A percentile compares a stretch with the other conserved stretches of the same genome.
phyloP scores from a whole-genome alignment of 805 yeast species.

The Wickerhamomyces tratensis region DNA sequence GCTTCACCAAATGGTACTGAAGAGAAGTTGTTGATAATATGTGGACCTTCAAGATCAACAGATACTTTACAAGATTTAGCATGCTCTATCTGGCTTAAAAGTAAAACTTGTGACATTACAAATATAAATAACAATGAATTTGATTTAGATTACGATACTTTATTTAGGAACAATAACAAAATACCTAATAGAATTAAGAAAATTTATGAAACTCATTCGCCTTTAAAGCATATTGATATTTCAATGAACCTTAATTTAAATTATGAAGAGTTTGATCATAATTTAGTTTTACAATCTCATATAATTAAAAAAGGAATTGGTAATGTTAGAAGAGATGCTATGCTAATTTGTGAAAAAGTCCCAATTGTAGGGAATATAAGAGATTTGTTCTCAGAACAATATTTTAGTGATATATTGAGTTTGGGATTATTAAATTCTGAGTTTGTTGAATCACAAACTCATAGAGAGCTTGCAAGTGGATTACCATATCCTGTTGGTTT shows the following conservation, averaged over 20 bases:
- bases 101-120: neutral
- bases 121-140: neutral
- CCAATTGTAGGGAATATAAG: conserved; percentile 36
- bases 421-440: conserved; percentile 33
- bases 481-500: conserved; percentile 41
- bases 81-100: conserved; percentile 33
- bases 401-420: conserved; percentile 36
- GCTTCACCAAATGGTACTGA: conserved; percentile 13
- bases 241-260: conserved; percentile 30
- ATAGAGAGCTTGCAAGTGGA: conserved; percentile 42
- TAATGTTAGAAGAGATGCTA: conserved; percentile 26
- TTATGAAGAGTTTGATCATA: conserved; percentile 12
- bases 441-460: conserved; percentile 37
- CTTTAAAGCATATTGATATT: conserved; percentile 4
- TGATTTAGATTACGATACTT: no score
- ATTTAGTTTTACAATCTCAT: conserved; percentile 10
- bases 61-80: conserved; percentile 24
- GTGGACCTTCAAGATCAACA: conserved; percentile 29
- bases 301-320: conserved; percentile 32
- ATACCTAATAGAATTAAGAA: conserved; percentile 1
- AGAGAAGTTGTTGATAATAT: conserved; percentile 23
- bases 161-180: conserved; percentile 6
- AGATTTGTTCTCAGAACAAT: conserved; percentile 43
- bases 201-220: neutral
- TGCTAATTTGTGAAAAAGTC: conserved; percentile 30